Base-by-base conservation (phyloP, 257 asterid genomes). In the Gentiana macrophylla region DNA sequence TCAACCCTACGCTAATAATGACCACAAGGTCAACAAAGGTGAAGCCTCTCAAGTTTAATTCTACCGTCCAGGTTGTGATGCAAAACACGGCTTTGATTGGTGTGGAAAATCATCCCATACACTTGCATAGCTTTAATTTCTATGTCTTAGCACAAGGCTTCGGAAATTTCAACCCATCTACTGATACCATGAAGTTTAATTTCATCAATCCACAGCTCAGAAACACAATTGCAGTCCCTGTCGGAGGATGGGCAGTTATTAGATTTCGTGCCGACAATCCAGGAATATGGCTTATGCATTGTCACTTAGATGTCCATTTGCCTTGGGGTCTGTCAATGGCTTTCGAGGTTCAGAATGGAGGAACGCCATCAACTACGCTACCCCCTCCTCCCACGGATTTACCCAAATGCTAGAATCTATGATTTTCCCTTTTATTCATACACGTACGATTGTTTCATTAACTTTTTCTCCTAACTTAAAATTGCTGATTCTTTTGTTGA, bases 231-330 rank as follows among this genome's bases (percentile, higher is more conserved):
- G 80, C 72, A 35, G 93, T 83, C 3, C 93, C 88, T 3, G 80
- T 68, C 1, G 93, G 88, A 3, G 92, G 92, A 8, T 83, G 92
- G 92, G 83, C 79, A 0, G 92, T 69, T 38, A 77, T 80, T 32
- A 88, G 88, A 13, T 83, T 80, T 50, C 59, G 76, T 1, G 93
- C 93, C 0, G 85, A 83, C 41, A 83, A 83, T 74, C 93, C 93
- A 63, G 92, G 93, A 37, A 82, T 80, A 50, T 83, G 93, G 88
- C 38, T 83, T 50, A 48, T 83, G 41, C 93, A 83, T 41, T 83
- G 93, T 57, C 93, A 83, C 84, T 78, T 80, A 62, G 93, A 83
- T 68, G 69, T 86, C 9, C 93, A 83, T 66, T 73, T 83, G 1
- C 51, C 76, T 1, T 80, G 88, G 93, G 93, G 93, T 2, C 63